phyloP scores from a whole-genome alignment of 2,329 filamentous ascomycete genomes.

The Phaeosphaeria sp. region DNA sequence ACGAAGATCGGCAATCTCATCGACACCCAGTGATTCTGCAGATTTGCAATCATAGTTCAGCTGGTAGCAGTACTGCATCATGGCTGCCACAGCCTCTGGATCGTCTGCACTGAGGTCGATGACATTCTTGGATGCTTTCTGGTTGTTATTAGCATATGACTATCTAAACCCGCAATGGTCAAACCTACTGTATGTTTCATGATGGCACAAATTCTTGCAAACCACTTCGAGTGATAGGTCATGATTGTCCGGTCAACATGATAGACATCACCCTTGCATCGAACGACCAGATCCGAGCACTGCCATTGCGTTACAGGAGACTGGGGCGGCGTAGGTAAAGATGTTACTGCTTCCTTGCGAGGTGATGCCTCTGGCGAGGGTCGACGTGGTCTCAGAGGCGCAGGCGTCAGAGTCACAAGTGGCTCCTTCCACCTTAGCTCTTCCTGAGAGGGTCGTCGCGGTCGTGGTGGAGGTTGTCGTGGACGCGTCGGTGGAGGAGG shows the following conservation, averaged over 20 bases:
- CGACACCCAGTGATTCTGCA: slow-evolving; percentile 19
- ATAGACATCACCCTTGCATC: slow-evolving; percentile 36
- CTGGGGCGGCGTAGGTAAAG: slow-evolving; percentile 1
- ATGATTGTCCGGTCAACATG: slow-evolving; percentile 40
- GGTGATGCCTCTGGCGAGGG: background rate
- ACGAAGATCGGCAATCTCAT: slow-evolving; percentile 28
- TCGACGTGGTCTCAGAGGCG: background rate
- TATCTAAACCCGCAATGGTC: background rate
- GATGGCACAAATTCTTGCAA: slow-evolving; percentile 36
- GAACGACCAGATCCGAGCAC: slow-evolving; percentile 37
- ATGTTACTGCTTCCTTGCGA: background rate
- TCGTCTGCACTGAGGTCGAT: slow-evolving; percentile 42
- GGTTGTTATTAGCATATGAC: slow-evolving; percentile 8
- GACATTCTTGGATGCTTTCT: slow-evolving; percentile 33
- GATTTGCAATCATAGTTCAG: slow-evolving; percentile 38
- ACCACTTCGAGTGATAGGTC: slow-evolving; percentile 40
- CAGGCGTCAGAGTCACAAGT: background rate
- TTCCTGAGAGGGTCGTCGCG: slow-evolving; percentile 2
- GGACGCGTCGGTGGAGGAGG: slow-evolving; percentile 7
- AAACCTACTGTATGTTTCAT: slow-evolving; percentile 27
- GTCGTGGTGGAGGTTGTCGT: slow-evolving; percentile 3
- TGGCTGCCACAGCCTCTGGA: slow-evolving; percentile 38
- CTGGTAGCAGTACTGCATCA: slow-evolving; percentile 44
- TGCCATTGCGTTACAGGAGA: slow-evolving; percentile 17
- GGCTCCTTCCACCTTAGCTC: background rate